These are phyloP conservation scores for Uronychia setigera DNA, from an alignment of 73 alveolate genomes.

Conservation along the genomic window DNA sequence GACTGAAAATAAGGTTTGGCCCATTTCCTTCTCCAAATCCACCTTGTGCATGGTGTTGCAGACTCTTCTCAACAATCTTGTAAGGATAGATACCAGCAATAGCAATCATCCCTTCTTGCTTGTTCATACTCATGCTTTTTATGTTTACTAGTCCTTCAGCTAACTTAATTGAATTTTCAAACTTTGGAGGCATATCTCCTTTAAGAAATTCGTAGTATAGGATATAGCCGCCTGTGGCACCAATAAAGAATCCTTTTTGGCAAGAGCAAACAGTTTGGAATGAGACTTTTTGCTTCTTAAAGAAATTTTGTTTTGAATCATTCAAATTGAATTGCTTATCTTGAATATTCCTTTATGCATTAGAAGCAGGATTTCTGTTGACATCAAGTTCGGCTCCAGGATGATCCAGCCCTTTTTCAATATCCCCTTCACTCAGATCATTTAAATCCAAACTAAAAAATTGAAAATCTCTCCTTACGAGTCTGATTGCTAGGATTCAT, in stretches of 20 bases:
- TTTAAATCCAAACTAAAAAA: conserved; percentile 9
- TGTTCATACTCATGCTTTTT: conserved; percentile 6
- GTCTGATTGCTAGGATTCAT: conserved; percentile 31
- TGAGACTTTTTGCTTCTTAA: not conserved
- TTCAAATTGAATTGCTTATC: not conserved
- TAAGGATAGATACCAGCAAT: conserved; percentile 24
- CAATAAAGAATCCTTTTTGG: conserved; percentile 48
- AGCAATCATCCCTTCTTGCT: conserved; percentile 8
- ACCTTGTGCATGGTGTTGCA: not conserved
- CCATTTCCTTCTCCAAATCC: conserved; percentile 5
- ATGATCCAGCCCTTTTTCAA: conserved; percentile 15
- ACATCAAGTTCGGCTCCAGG: not conserved
- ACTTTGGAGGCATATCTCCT: conserved; percentile 23
- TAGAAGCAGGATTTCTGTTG: not conserved
- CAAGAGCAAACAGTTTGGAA: not conserved
- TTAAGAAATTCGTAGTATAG: conserved; percentile 39
- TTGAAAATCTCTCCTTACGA: not conserved
- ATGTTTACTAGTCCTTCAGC: not conserved
- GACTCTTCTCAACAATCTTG: conserved; percentile 6
- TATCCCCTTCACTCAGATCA: conserved; percentile 33
- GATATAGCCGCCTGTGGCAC: conserved; percentile 43
- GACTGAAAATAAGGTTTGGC: not conserved
- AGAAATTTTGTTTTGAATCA: not conserved
- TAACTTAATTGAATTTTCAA: conserved; percentile 4
- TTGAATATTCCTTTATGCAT: not conserved